A percentile compares a stretch with the other conserved stretches of the same genome.
Conservation (phyloP, 768 basidiomycete genomes). For the Boletus bicolor region DNA sequence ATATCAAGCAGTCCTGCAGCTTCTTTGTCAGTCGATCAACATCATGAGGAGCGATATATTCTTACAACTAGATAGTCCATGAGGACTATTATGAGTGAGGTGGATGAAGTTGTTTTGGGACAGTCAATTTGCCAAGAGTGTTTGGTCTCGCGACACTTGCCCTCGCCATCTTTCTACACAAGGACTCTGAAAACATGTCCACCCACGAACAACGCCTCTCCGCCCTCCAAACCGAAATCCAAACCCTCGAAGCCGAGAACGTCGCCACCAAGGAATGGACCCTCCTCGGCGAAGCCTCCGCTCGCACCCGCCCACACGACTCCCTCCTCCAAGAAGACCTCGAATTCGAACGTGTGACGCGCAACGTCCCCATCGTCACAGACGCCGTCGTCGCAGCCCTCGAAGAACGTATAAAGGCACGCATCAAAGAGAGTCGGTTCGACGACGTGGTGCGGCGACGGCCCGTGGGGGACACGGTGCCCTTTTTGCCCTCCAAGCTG, state of each 20-base stretch:
- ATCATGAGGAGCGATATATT: no score
- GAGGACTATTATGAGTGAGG: no score
- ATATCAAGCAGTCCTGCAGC: no score
- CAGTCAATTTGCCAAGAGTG: no score
- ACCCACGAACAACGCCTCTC: slow-evolving; percentile 73
- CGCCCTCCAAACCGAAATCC: slow-evolving; percentile 73
- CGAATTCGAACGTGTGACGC: slow-evolving; percentile 89
- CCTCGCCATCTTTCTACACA: no score
- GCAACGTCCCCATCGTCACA: slow-evolving; percentile 84
- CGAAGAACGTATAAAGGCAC: slow-evolving; percentile 87
- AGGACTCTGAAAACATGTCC: slow-evolving; percentile 7
- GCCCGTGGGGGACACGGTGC: slow-evolving; percentile 65
- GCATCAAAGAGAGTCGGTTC: slow-evolving; percentile 81
- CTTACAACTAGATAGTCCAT: no score
- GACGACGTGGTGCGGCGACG: slow-evolving; percentile 90
- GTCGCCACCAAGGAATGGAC: slow-evolving; percentile 90
- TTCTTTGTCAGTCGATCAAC: no score
- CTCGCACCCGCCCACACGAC: slow-evolving; percentile 83
- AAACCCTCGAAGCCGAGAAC: slow-evolving; percentile 80
- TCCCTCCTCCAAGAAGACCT: slow-evolving; percentile 91
- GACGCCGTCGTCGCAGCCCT: slow-evolving; percentile 79
- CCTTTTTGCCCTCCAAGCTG: slow-evolving; percentile 86
- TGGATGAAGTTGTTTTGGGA: no score
- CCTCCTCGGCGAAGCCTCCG: slow-evolving; percentile 84
- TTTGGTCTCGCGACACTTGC: no score